These are phyloP conservation scores for Lathyrus aphaca DNA, from an alignment of 306 rosid species.

Conservation along the genomic window DNA sequence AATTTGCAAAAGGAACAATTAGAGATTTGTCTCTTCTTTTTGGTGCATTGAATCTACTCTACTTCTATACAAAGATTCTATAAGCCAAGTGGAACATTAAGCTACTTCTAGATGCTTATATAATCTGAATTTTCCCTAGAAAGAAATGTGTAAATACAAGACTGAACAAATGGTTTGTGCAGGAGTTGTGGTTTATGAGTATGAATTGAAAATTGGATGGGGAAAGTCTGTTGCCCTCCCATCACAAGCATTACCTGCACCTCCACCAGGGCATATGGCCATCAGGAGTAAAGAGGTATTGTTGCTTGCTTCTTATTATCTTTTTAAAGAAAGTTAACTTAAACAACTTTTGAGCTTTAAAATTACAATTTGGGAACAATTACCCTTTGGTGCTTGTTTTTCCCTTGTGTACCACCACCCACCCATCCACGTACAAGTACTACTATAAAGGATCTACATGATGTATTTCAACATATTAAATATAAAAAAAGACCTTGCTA, in stretches of 20 bases:
- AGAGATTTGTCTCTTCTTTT: neutral
- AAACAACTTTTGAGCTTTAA: slow-evolving; percentile 1
- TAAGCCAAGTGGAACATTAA: slow-evolving; percentile 3
- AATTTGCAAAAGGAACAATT: neutral
- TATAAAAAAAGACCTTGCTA: neutral
- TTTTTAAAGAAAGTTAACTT: slow-evolving; percentile 3
- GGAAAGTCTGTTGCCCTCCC: slow-evolving; percentile 98
- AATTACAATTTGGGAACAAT: slow-evolving; percentile 10
- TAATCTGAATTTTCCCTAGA: slow-evolving; percentile 21
- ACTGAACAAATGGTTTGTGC: slow-evolving; percentile 45
- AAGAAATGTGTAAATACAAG: slow-evolving; percentile 26
- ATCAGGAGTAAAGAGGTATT: slow-evolving; percentile 99
- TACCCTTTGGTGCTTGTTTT: slow-evolving; percentile 9
- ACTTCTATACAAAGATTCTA: slow-evolving; percentile 1
- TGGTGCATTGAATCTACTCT: slow-evolving; percentile 16
- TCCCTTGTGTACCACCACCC: neutral
- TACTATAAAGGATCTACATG: slow-evolving; percentile 19
- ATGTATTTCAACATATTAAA: slow-evolving; percentile 17
- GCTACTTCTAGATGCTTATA: slow-evolving; percentile 11
- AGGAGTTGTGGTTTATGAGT: slow-evolving; percentile 98
- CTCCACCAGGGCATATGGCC: slow-evolving; percentile 99
- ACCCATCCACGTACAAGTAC: neutral
- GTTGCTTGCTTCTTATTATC: neutral
- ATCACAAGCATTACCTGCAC: slow-evolving; percentile 98
- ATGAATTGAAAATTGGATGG: slow-evolving; percentile 99